Percentiles rank a stretch among this genome's conserved stretches.
Conservation (phyloP, 2,329 filamentous ascomycete species). For the Bipolaris sorokiniana region DNA sequence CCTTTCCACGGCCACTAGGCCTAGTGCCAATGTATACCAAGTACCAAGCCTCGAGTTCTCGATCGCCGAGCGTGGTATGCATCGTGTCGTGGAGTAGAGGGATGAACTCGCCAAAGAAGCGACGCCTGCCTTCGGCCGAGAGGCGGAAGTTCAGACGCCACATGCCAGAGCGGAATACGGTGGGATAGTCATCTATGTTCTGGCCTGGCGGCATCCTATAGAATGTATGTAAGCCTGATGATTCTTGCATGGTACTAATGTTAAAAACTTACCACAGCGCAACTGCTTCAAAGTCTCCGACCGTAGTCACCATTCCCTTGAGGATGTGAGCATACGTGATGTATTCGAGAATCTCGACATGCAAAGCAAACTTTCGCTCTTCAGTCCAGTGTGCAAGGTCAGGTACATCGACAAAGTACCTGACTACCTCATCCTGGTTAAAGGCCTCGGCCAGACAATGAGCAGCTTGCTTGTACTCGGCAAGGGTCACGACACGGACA, state of each 20-base stretch:
- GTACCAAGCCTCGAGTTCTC: slow-evolving; percentile 75
- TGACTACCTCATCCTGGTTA: slow-evolving; percentile 72
- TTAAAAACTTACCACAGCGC: slow-evolving; percentile 71
- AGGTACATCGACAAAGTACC: slow-evolving; percentile 76
- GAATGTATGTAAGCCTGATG: slow-evolving; percentile 8
- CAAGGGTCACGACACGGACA: slow-evolving; percentile 68
- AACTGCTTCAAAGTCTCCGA: slow-evolving; percentile 79
- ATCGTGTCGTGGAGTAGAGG: slow-evolving; percentile 77
- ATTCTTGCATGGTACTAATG: not conserved
- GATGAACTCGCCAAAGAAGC: slow-evolving; percentile 79
- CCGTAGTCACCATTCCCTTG: slow-evolving; percentile 74
- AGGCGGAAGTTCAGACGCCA: slow-evolving; percentile 80
- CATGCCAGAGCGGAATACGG: slow-evolving; percentile 74
- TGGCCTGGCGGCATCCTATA: slow-evolving; percentile 78
- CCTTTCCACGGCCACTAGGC: slow-evolving; percentile 71
- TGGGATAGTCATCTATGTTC: slow-evolving; percentile 75
- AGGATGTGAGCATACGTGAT: slow-evolving; percentile 76
- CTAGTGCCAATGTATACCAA: slow-evolving; percentile 83
- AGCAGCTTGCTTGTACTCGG: slow-evolving; percentile 74
- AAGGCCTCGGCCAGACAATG: slow-evolving; percentile 78
- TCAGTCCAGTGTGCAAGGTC: slow-evolving; percentile 68
- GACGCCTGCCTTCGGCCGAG: slow-evolving; percentile 70
- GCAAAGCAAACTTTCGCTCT: slow-evolving; percentile 75
- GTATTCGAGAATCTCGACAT: slow-evolving; percentile 78
- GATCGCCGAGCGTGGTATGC: slow-evolving; percentile 68